Base-by-base conservation (phyloP, 202 grass and related monocot genomes). In the Setaria viridis region DNA sequence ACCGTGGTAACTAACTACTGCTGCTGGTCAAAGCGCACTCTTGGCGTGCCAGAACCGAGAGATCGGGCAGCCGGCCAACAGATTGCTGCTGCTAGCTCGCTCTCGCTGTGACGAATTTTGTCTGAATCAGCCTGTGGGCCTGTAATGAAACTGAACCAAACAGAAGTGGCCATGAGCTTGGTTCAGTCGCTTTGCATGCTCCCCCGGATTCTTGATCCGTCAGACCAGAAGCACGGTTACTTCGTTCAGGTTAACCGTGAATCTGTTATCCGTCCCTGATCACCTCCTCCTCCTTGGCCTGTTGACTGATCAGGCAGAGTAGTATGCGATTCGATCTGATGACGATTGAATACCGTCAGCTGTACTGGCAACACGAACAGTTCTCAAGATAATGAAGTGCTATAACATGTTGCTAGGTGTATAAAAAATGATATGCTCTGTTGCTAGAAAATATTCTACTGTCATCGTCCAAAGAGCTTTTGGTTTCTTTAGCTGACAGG, bases 31-130 rank as follows among this genome's bases (percentile, higher is more conserved):
- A 15, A 77, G 39, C 80, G 77, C 77, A 20, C 42, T 76, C 87
- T 89, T 89, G 87, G 82, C 77, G 47, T 85, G 81, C 48, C 11
- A 37, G 33, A 43, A 80, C 62, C 12, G 32, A 77, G 4, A 53
- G 67, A 35, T 34, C 7, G 4, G 30, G 1, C 17, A 56, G 6
- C 35, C 10, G 49, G 3, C 12, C 30, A 34, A 54, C 25, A 25
- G 25, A 1, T 35, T 25, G 4, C 16, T 47, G 54, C 15, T 20
- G 48, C 34, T 67, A 35, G 43, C 9, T 63, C 55, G 19, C 17
- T 57, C 1, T n/a, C 19, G 55, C 2, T n/a, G 56, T 1, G 56
- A n/a, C 9, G 10, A 8, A 29, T 62, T 11, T 5, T 62, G 10
- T 11, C 58, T 29, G 58, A 62, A 62, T 62, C 58, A 29, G 9